Base-by-base conservation (phyloP, 768 basidiomycete genomes). In the Pleurotus eryngii region DNA sequence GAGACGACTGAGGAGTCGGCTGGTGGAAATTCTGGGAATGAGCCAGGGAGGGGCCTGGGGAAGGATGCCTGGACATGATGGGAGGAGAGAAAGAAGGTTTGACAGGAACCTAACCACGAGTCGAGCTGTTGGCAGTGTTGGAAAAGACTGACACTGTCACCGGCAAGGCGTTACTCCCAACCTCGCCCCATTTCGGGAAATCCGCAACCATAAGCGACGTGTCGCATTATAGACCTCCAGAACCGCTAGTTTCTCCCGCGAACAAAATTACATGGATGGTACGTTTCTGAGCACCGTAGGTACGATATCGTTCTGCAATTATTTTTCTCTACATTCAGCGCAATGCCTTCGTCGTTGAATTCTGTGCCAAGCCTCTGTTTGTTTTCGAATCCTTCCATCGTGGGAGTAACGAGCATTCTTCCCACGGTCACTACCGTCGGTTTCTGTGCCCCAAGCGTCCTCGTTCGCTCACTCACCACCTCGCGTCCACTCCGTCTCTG, bases 11-110 rank as follows among this genome's bases (percentile, higher is more conserved):
- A 61, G 62, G 60, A 59, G 57, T 68, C 47, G 62, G 71, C 59
- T 66, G 64, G 24, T 59, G 61, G 59, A 60, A 48, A 57, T 46
- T 62, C 49, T 70, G 71, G 67, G 77, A 49, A 70, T 77, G 68
- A 72, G 75, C 59, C 42, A 67, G 70, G 47, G 72, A 78, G 57
- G 78, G 74, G 59, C 76, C 78, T 61, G 83, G 81, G 64, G 82
- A 84, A 18, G 81, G 80, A 65, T 80, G 82, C 67, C 81, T 76
- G 64, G 86, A 87, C 87, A 88, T 89, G 83, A 75, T 78, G 78
- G 80, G 70, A 68, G 39, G 15, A 39, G 22, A 37, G 22, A 20
- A 37, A 50, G 49, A 50, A 70, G 67, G 70, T 72, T 69, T 22
- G 24, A 24, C 26, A 11, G 51, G 51, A 68, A 58, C 59, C 61